Evolutionary conservation across 768 basidiomycete species (phyloP), one percentile per base, ranked within the genome.

Genomic region (Boletus bicolor): DNA sequence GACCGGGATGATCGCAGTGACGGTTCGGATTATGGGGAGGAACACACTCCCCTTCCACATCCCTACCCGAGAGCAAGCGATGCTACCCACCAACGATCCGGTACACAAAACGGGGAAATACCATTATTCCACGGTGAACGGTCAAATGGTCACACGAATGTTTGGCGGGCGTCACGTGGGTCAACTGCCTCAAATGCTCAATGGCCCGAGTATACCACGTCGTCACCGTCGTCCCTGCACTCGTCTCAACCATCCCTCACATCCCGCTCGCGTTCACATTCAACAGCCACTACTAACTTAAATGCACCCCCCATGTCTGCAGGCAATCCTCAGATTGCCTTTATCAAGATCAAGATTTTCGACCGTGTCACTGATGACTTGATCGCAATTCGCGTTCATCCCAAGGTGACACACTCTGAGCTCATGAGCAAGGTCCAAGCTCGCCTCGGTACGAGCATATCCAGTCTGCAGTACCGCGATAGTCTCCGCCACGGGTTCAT

Each of bases 301-400:
- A 89, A 84, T 64, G 82, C 76, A 32, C 89, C 89, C 11, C 78
- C 85, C 21, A 88, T 92, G 63, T 92, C 90, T 48, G 83, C 86
- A 17, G 81, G 80, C 44, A 90, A 89, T 59, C 84, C 86, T 6
- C 87, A 91, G 66, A 84, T 86, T 14, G 90, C 95, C 24, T 98
- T 94, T 73, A 82, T 98, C 62, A 99, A 98, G 76, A 97, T 99
- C 76, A 99, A 99, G 75, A 93, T 99, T 44, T 97, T 97, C 70
- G 91, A 97, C 74, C 84, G 91, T 38, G 79, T 87, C 53, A 87
- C 93, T 26, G 95, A 98, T 68, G 97, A 99, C 71, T 76, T 98
- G 52, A 93, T 98, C 59, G 97, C 97, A 5, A 97, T 98, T 53
- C 86, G 97, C 14, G 96, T 98, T 30, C 94, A 96, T 68, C 97